Evolutionary conservation across 306 rosid species (phyloP), one percentile per base, ranked within the genome.

Genomic region (Astragalus membranaceus): DNA sequence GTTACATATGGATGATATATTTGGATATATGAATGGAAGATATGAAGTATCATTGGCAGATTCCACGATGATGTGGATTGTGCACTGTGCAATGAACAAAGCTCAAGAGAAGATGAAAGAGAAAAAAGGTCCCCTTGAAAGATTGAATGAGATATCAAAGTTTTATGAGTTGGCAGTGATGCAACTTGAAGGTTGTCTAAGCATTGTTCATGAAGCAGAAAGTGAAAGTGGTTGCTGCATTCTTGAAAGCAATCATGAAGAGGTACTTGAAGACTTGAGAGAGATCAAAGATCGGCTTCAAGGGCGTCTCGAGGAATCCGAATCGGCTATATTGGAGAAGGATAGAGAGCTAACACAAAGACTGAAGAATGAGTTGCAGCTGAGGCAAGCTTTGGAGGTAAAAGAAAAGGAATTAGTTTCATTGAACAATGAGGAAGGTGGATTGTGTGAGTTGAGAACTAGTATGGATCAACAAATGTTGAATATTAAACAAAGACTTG

Each of bases 41-140:
- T 75, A 47, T 3, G 87, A 79, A 50, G 78, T 86, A 13, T 88
- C 92, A 10, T 64, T 88, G 23, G 83, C 84, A 62, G 96, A 91
- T 75, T 94, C 96, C n/a, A 87, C 96, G 16, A 88, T 91, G 97
- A 88, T 94, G 96, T 68, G 82, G 74, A 91, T 94, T 0, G 95
- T 88, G 50, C 92, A 91, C 43, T 61, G 61, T 14, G 95, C 92
- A 4, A 94, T 89, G 97, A 87, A 94, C 75, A 86, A 70, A 79
- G 97, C 97, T 39, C 97, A 91, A 53, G 92, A 78, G 56, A 87
- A 73, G 50, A 86, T 91, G 83, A 89, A 86, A 55, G 74, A 78
- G 1, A 85, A 85, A 74, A 91, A 84, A 41, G 96, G 97, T 0
- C 80, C 86, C 13, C 65, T 88, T 0, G 89, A 94, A 79, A 76